Evolutionary conservation across 352 stramenopile genomes (phyloP).

Genomic region (Aphanomyces euteiches): DNA sequence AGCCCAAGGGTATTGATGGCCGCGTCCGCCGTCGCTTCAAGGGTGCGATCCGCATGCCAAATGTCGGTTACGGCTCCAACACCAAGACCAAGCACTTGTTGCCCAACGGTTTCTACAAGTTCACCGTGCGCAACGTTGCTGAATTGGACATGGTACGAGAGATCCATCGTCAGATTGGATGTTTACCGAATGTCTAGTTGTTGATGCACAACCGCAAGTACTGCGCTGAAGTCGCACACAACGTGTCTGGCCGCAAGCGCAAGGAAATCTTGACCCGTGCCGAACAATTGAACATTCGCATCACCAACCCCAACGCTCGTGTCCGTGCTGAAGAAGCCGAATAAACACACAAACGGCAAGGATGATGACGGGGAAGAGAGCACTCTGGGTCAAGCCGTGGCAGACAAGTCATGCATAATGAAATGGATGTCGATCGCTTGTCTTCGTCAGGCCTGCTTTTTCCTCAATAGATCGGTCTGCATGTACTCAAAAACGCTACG

Average conservation of each 20-base stretch:
- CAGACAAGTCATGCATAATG: too few relatives aligned
- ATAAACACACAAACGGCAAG: slow-evolving; percentile 39
- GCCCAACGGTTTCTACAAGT: slow-evolving; percentile 99
- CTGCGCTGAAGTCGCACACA: slow-evolving; percentile 98
- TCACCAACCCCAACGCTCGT: slow-evolving; percentile 98
- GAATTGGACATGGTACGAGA: slow-evolving; percentile 97
- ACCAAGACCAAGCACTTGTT: slow-evolving; percentile 98
- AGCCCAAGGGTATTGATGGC: slow-evolving; percentile 99
- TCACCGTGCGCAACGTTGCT: slow-evolving; percentile 97
- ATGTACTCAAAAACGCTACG: too few relatives aligned
- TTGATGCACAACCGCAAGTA: slow-evolving; percentile 96
- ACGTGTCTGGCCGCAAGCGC: slow-evolving; percentile 95
- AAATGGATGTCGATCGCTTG: too few relatives aligned
- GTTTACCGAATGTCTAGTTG: slow-evolving; percentile 35
- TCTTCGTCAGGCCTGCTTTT: too few relatives aligned
- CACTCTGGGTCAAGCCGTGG: too few relatives aligned
- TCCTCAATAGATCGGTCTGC: too few relatives aligned
- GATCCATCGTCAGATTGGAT: slow-evolving; percentile 34
- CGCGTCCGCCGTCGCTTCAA: slow-evolving; percentile 99
- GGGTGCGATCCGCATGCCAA: slow-evolving; percentile 97
- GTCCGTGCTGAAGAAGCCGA: slow-evolving; percentile 96
- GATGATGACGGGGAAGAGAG: too few relatives aligned
- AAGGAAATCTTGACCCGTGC: slow-evolving; percentile 97
- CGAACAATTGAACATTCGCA: slow-evolving; percentile 97
- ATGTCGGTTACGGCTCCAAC: slow-evolving; percentile 99